Conservation (phyloP, 371 early-diverging fungal genomes). For the Mortierella sp. region DNA sequence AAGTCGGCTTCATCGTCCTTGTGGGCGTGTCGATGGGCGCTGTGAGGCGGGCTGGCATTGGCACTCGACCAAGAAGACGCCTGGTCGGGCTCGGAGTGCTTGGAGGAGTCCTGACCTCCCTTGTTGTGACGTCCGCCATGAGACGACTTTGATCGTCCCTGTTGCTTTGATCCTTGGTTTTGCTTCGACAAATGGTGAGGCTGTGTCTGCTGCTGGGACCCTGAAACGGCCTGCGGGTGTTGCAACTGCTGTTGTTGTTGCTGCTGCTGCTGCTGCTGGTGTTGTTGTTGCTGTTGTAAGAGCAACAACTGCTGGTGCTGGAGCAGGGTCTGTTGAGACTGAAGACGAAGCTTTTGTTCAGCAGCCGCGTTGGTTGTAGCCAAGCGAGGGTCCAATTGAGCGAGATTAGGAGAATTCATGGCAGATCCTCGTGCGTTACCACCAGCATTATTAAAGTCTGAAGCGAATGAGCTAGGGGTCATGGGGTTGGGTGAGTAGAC, state of each 20-base stretch:
- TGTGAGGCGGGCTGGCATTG: conserved; percentile 38
- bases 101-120: conserved; percentile 25
- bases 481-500: conserved; percentile 34
- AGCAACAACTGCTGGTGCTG: conserved; percentile 58
- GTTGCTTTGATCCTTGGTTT: conserved; percentile 29
- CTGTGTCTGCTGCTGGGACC: conserved; percentile 30
- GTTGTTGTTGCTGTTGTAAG: conserved; percentile 58
- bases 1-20: conserved; percentile 37
- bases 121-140: conserved; percentile 39
- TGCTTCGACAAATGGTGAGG: conserved; percentile 28
- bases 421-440: conserved; percentile 30
- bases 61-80: conserved; percentile 42
- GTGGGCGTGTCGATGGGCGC: conserved; percentile 29
- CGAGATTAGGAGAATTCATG: conserved; percentile 33
- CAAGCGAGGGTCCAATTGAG: conserved; percentile 38
- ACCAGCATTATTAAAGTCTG: conserved; percentile 20
- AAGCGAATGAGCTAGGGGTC: conserved; percentile 21
- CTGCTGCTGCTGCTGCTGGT: conserved; percentile 28
- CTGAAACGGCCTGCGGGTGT: conserved; percentile 28
- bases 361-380: conserved; percentile 41
- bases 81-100: conserved; percentile 30
- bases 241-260: conserved; percentile 57
- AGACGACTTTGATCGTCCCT: conserved; percentile 39
- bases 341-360: conserved; percentile 67
- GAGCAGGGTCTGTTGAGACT: conserved; percentile 65